Evolutionary conservation across 1,284 basidiomycete species (phyloP), one percentile per base, ranked within the genome.

Genomic region (Cutaneotrichosporon mucoides): DNA sequence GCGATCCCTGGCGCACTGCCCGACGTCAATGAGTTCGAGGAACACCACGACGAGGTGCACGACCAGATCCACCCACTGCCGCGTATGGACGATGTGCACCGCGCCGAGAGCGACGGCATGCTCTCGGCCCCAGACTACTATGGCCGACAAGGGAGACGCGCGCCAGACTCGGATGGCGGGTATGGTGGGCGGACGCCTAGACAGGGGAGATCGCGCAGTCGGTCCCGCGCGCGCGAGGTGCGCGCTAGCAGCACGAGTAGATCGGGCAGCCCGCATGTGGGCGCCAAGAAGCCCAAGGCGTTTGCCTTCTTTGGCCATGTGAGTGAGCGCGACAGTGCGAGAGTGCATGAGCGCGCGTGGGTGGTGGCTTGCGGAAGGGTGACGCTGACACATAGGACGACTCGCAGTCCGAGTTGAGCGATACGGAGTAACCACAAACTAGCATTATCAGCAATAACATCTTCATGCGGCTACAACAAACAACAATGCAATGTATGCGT

Each of bases 231-330:
- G 24, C 24, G 24, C 24, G 24, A 24, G 24, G 24, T 43, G 5
- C 57, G 40, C 36, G 24, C 34, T 12, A 51, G 47, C 41, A 48
- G n/a, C 16, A 42, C 47, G 13, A 56, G 40, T 41, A 24, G 37
- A 12, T 62, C 45, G 15, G 53, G 38, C 40, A 47, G 16, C 37
- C 56, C 36, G 10, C 33, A 45, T 13, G 35, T 33, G 42, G 55
- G 40, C 33, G 48, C 24, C 24, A 56, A 50, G 33, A 58, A 57
- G 59, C 63, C 71, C 53, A 76, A 77, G 62, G 76, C 75, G 37
- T 76, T 78, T 60, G 75, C 77, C 10, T 75, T 71, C 76, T 71
- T 77, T 56, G 73, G 78, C 35, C 72, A 77, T 11, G 53, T 55
- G 36, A 46, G 53, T 55, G 24, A 24, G 24, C 24, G 24, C 24